Conservation (phyloP, 345 rosid species). For the Rhizophora mangle region DNA sequence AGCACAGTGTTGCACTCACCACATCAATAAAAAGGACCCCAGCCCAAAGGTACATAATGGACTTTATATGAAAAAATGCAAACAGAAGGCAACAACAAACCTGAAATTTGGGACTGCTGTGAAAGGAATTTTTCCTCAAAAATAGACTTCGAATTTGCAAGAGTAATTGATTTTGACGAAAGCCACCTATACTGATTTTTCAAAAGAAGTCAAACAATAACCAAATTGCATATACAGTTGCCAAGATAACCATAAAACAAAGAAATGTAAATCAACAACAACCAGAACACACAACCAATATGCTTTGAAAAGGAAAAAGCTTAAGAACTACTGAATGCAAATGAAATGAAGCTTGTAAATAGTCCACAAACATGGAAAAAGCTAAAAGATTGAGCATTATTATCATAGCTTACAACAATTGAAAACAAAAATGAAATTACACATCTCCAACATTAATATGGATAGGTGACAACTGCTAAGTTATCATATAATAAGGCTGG, state of each 20-base stretch:
- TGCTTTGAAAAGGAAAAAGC: no score
- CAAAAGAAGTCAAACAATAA: constrained; percentile 25
- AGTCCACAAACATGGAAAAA: not conserved
- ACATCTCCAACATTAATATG: not conserved
- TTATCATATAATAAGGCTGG: not conserved
- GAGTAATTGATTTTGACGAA: constrained; percentile 75
- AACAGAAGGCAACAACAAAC: constrained; percentile 30
- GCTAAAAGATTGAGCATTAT: not conserved
- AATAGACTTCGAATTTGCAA: constrained; percentile 58
- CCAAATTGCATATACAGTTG: constrained; percentile 10
- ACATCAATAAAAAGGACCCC: not conserved
- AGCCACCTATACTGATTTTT: constrained; percentile 97
- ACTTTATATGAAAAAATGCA: not conserved
- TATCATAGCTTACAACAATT: not conserved
- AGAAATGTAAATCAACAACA: not conserved
- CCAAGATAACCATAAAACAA: constrained; percentile 7
- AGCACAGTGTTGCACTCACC: not conserved
- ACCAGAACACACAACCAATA: no score
- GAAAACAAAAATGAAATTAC: not conserved
- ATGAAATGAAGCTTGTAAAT: no score
- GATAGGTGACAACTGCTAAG: not conserved
- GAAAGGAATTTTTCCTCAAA: constrained; percentile 97
- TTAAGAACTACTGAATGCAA: no score
- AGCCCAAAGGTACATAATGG: not conserved
- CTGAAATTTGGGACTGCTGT: constrained; percentile 91